Evolutionary conservation across 169 alveolate genomes (phyloP).

Genomic region (Plasmodium relictum): DNA sequence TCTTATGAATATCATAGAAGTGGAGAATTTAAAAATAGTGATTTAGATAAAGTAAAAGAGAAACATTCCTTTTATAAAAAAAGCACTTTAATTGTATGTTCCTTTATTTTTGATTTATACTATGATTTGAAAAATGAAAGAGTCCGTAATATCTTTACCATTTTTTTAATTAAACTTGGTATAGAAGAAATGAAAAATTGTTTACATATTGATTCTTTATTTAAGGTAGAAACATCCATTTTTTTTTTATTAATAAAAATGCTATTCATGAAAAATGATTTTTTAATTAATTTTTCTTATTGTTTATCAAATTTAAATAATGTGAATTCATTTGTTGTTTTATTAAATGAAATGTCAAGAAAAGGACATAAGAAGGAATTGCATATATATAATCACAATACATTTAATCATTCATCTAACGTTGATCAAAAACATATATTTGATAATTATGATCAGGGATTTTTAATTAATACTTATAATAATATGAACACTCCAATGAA

Average conservation of each 20-base stretch:
- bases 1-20: constrained; percentile 14
- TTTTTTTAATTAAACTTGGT: constrained; percentile 66
- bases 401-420: not conserved
- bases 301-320: constrained; percentile 30
- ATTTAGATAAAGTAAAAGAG: not conserved
- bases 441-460: not conserved
- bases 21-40: not conserved
- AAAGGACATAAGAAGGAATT: not conserved
- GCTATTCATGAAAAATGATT: constrained; percentile 56
- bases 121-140: constrained; percentile 37
- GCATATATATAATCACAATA: too few species aligned
- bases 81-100: constrained; percentile 40
- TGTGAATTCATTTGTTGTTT: constrained; percentile 31
- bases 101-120: constrained; percentile 71
- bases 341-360: constrained; percentile 23
- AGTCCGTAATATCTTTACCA: constrained; percentile 50
- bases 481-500: not conserved
- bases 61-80: constrained; percentile 33
- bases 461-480: not conserved
- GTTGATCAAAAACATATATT: not conserved
- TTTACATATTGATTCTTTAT: constrained; percentile 38
- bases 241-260: constrained; percentile 47
- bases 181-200: constrained; percentile 62
- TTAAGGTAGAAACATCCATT: constrained; percentile 39
- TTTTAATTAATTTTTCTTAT: constrained; percentile 19